These are phyloP conservation scores for Corymbia calophylla DNA, from an alignment of 441 rosid species.

Conservation along the genomic window DNA sequence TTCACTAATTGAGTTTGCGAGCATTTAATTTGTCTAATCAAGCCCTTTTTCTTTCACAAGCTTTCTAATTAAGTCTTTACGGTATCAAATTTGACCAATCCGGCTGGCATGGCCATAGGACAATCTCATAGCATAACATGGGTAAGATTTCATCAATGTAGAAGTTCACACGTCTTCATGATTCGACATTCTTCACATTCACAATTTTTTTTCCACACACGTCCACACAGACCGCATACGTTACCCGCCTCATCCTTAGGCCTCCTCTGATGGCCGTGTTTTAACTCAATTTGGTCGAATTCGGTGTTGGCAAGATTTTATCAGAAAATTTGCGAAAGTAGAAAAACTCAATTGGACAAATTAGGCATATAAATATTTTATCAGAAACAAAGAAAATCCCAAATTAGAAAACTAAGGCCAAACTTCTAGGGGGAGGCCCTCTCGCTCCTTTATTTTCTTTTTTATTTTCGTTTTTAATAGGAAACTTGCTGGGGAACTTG, in stretches of 20 bases:
- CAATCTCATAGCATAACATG: neutral
- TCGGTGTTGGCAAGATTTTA: neutral
- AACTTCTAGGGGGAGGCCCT: neutral
- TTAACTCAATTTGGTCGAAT: neutral
- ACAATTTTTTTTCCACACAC: rapidly evolving
- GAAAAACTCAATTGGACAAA: neutral
- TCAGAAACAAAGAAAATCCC: neutral
- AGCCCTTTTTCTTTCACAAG: rapidly evolving
- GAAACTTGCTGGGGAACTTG: neutral
- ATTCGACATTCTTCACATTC: rapidly evolving
- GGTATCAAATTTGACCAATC: neutral
- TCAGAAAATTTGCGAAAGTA: neutral
- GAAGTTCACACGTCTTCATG: neutral
- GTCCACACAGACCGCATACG: neutral
- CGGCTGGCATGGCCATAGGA: rapidly evolving
- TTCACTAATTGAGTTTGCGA: neutral
- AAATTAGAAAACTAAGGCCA: neutral
- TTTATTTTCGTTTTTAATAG: neutral
- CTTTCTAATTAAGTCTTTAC: neutral
- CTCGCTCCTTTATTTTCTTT: neutral
- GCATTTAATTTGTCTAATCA: rapidly evolving
- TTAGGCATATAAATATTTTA: neutral
- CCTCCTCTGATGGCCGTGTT: rapidly evolving
- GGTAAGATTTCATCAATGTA: neutral
- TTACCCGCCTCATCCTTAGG: neutral